Percentiles rank a stretch among this genome's conserved stretches.
phyloP scores from a whole-genome alignment of 164 flowering plant species.

The Aristolochia fimbriata region DNA sequence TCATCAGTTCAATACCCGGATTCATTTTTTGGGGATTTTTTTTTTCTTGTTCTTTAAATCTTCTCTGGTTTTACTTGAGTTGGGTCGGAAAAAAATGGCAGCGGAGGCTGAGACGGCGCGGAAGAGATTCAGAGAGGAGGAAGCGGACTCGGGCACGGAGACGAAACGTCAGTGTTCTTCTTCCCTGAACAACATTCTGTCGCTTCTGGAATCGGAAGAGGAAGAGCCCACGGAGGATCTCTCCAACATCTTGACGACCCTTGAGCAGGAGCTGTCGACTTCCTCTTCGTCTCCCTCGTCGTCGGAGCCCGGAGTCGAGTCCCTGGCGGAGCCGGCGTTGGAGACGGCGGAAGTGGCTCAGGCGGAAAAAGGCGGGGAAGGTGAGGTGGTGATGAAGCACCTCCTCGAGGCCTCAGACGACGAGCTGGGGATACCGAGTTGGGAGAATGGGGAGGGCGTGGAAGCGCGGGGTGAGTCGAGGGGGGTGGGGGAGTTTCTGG shows the following conservation, averaged over 20 bases:
- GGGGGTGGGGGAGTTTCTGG: neutral
- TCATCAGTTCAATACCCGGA: neutral
- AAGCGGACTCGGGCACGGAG: neutral
- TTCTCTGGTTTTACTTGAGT: too few species aligned
- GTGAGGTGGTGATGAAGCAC: constrained; percentile 5
- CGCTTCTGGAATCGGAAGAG: constrained; percentile 13
- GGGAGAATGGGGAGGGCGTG: neutral
- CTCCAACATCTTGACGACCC: constrained; percentile 5
- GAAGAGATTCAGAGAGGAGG: constrained; percentile 4
- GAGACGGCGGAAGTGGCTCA: neutral
- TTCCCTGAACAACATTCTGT: constrained; percentile 7
- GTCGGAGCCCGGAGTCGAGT: neutral
- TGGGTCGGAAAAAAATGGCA: constrained; percentile 2
- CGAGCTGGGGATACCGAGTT: constrained; percentile 12
- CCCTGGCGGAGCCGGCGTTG: too few species aligned
- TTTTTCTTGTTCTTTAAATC: neutral
- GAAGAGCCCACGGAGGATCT: constrained; percentile 10
- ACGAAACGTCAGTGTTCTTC: constrained; percentile 2
- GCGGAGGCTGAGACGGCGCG: neutral
- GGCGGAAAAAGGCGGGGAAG: neutral
- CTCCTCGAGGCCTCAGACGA: constrained; percentile 16
- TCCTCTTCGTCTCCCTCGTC: neutral
- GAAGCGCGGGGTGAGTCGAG: neutral
- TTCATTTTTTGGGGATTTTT: neutral
- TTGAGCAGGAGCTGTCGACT: constrained; percentile 10